A percentile compares a stretch with the other conserved stretches of the same genome.
phyloP scores from a whole-genome alignment of 768 basidiomycete species.

The Xerocomus brunneocitrinus region DNA sequence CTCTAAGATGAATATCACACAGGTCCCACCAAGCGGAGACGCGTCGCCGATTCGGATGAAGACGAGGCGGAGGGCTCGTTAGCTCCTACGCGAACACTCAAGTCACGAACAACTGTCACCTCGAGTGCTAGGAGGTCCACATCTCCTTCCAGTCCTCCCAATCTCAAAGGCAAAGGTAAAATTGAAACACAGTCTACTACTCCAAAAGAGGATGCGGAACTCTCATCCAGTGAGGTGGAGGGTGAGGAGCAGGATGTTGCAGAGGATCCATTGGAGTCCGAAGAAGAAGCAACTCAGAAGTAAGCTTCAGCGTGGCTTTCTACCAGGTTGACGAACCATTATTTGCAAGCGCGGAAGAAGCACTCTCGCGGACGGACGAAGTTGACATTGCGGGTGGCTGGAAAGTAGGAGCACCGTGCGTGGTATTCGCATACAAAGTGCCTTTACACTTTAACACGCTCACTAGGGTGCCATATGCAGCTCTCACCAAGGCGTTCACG shows the following conservation, averaged over 20 bases:
- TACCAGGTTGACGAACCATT: constrained; percentile 1
- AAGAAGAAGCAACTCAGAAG: constrained; percentile 62
- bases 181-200: constrained; percentile 7
- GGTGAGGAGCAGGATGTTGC: constrained; percentile 35
- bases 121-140: background rate
- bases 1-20: constrained; percentile 5
- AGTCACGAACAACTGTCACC: background rate
- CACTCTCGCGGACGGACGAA: constrained; percentile 52
- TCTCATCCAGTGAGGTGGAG: constrained; percentile 31
- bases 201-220: constrained; percentile 32
- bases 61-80: constrained; percentile 26
- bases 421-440: constrained; percentile 9
- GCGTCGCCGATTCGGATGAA: constrained; percentile 52
- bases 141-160: constrained; percentile 1
- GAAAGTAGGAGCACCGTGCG: constrained; percentile 82
- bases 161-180: constrained; percentile 19
- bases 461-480: constrained; percentile 86
- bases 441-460: background rate
- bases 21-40: constrained; percentile 46
- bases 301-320: constrained; percentile 26
- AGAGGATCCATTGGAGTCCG: constrained; percentile 40
- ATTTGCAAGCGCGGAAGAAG: constrained; percentile 58
- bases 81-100: background rate
- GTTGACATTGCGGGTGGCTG: constrained; percentile 80
- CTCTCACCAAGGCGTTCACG: constrained; percentile 82